Evolutionary conservation across 768 basidiomycete genomes (phyloP).

Genomic region (Lentinula raphanica): DNA sequence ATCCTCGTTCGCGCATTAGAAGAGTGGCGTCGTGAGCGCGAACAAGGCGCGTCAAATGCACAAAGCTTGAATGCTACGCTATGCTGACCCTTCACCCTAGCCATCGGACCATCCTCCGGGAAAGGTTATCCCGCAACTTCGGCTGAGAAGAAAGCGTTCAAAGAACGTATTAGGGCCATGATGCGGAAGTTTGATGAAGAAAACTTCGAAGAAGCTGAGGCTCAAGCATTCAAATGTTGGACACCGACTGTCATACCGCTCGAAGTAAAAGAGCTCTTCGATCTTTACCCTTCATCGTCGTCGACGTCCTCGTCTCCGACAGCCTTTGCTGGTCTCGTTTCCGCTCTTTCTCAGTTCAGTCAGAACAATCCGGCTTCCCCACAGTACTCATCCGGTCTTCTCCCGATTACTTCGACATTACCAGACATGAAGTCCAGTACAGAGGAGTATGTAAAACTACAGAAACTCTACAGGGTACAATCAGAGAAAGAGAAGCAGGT

Average conservation of each 20-base stretch:
- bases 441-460: conserved; percentile 73
- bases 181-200: conserved; percentile 84
- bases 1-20: conserved; percentile 81
- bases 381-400: conserved; percentile 68
- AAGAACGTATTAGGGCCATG: conserved; percentile 54
- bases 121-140: conserved; percentile 42
- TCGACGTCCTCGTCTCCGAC: conserved; percentile 24
- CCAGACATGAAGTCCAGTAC: conserved; percentile 98
- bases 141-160: conserved; percentile 76
- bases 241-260: conserved; percentile 55
- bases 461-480: conserved; percentile 76
- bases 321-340: conserved; percentile 8
- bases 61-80: background rate
- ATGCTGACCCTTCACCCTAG: background rate
- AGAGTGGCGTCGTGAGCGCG: conserved; percentile 46
- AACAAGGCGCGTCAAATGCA: conserved; percentile 35
- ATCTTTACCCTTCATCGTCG: conserved; percentile 47
- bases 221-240: conserved; percentile 83
- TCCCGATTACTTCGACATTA: conserved; percentile 81
- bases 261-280: conserved; percentile 61
- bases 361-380: conserved; percentile 36
- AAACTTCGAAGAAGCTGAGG: conserved; percentile 93
- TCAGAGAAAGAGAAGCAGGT: conserved; percentile 64
- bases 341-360: conserved; percentile 23
- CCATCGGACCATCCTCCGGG: background rate